Percentiles rank a stretch among this genome's conserved stretches.
Conservation (phyloP, 148 eudicot species). For the Limonium bicolor region DNA sequence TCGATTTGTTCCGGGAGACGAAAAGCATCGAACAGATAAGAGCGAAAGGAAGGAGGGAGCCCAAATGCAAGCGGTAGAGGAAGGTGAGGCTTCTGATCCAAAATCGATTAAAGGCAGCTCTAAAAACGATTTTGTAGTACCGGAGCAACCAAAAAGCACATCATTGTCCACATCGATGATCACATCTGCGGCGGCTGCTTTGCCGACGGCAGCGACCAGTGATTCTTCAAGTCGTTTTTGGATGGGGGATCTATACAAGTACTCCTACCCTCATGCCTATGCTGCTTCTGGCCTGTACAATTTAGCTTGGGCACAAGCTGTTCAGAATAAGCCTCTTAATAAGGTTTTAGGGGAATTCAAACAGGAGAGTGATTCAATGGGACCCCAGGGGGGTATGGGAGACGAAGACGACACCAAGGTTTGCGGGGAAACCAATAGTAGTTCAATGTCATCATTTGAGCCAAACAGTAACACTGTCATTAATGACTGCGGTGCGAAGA, state of each 20-base stretch:
- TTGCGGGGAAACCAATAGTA: background rate
- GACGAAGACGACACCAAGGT: background rate
- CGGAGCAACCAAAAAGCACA: constrained; percentile 10
- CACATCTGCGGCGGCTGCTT: constrained; percentile 1
- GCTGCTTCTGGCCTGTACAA: constrained; percentile 53
- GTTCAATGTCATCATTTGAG: constrained; percentile 1
- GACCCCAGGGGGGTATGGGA: constrained; percentile 1
- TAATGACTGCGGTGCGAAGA: constrained; percentile 2
- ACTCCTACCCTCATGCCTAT: constrained; percentile 37
- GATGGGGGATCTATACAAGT: constrained; percentile 67
- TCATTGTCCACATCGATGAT: constrained; percentile 5
- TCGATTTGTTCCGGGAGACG: constrained; percentile 6
- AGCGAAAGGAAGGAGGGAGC: constrained; percentile 20
- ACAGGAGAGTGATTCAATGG: constrained; percentile 6
- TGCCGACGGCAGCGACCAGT: constrained; percentile 6
- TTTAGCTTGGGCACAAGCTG: constrained; percentile 97
- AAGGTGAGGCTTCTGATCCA: constrained; percentile 59
- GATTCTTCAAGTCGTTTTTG: constrained; percentile 12
- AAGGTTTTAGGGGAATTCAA: constrained; percentile 37
- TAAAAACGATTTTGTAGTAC: constrained; percentile 21
- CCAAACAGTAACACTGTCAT: constrained; percentile 3
- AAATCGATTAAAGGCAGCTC: constrained; percentile 31
- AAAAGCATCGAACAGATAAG: constrained; percentile 19
- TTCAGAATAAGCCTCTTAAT: constrained; percentile 76
- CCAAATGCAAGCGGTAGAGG: constrained; percentile 36